phyloP scores from a whole-genome alignment of 73 alveolate genomes.

The Blepharisma stoltei region DNA sequence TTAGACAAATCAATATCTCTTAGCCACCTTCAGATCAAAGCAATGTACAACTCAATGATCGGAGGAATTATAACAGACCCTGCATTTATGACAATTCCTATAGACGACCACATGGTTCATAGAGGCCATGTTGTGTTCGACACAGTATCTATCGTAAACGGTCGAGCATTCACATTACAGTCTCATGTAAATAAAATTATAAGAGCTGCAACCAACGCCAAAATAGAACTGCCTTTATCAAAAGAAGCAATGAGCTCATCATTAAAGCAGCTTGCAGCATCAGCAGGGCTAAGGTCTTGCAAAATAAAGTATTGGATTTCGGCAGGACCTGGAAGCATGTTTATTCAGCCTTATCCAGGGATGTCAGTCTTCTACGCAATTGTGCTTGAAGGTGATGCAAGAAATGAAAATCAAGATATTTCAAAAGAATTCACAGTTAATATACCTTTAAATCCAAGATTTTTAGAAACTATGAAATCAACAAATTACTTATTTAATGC shows the following conservation, averaged over 20 bases:
- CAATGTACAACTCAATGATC: slow-evolving; percentile 18
- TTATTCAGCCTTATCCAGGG: background rate
- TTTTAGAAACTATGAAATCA: background rate
- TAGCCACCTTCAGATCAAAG: background rate
- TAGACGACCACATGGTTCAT: slow-evolving; percentile 28
- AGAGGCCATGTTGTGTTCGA: slow-evolving; percentile 26
- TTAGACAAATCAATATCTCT: no score
- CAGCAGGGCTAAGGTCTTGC: background rate
- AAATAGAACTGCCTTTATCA: slow-evolving; percentile 1
- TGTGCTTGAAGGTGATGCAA: background rate
- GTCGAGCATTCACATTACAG: background rate
- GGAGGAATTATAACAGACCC: slow-evolving; percentile 12
- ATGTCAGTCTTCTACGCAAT: background rate
- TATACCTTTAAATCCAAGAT: background rate
- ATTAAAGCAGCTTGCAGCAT: slow-evolving; percentile 17
- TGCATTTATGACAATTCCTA: slow-evolving; percentile 25
- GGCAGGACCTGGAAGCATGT: slow-evolving; percentile 30
- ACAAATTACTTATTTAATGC: slow-evolving; percentile 12
- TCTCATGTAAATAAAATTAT: background rate
- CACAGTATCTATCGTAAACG: background rate
- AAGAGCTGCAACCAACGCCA: background rate
- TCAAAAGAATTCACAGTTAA: background rate
- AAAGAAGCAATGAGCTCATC: background rate
- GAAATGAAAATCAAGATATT: background rate
- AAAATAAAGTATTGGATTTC: background rate